Conservation (phyloP, 352 stramenopile species). For the Globisporangium apiculatum region DNA sequence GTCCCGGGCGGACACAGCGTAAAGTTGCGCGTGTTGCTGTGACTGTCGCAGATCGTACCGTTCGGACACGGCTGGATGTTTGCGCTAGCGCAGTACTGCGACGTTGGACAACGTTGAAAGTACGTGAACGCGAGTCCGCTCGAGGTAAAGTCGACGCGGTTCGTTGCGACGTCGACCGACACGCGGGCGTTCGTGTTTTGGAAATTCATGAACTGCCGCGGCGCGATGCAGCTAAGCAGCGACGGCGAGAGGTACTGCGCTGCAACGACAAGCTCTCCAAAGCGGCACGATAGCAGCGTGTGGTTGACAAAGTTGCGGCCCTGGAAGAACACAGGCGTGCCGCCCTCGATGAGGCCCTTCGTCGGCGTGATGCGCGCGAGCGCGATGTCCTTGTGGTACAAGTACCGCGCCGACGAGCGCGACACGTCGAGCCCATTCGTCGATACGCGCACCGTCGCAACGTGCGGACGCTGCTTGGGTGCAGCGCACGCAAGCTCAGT, state of each 20-base stretch:
- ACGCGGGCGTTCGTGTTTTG: constrained; percentile 39
- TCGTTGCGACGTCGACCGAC: constrained; percentile 76
- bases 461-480: constrained; percentile 47
- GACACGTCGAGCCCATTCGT: constrained; percentile 80
- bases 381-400: constrained; percentile 83
- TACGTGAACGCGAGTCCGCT: constrained; percentile 76
- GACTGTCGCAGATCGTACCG: constrained; percentile 65
- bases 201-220: constrained; percentile 50
- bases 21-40: constrained; percentile 79
- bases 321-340: constrained; percentile 87
- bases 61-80: constrained; percentile 79
- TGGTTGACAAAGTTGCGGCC: constrained; percentile 93
- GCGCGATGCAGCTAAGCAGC: constrained; percentile 75
- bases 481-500: constrained; percentile 49
- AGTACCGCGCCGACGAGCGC: constrained; percentile 31
- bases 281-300: constrained; percentile 81
- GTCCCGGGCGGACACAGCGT: constrained; percentile 89
- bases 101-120: constrained; percentile 43
- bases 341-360: constrained; percentile 63
- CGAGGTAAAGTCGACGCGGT: constrained; percentile 78
- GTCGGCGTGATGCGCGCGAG: constrained; percentile 71
- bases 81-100: constrained; percentile 49
- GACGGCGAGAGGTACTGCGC: constrained; percentile 78
- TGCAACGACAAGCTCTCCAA: constrained; percentile 57
- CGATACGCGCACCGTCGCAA: constrained; percentile 66